phyloP scores from a whole-genome alignment of 2,329 filamentous ascomycete species.

The Aureobasidium sp. region DNA sequence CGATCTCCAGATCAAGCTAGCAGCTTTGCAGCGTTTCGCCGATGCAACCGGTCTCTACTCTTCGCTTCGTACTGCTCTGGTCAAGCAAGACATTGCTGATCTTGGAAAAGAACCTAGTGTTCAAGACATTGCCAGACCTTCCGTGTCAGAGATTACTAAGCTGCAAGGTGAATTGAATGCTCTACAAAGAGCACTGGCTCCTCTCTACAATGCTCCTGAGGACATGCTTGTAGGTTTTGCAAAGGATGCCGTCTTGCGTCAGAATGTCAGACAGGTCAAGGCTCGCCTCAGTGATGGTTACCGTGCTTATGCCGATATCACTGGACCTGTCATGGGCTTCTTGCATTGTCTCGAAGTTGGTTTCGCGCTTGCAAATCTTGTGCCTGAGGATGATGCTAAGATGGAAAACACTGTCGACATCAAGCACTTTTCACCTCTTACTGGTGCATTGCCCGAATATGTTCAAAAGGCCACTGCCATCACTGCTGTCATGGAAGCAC shows the following conservation, averaged over 20 bases:
- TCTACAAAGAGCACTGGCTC: conserved; percentile 8
- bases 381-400: neutral
- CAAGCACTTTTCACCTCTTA: conserved; percentile 5
- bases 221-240: conserved; percentile 5
- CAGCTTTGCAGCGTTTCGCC: conserved; percentile 59
- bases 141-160: conserved; percentile 56
- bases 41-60: conserved; percentile 59
- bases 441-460: conserved; percentile 3
- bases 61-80: conserved; percentile 56
- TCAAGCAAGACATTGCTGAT: conserved; percentile 46
- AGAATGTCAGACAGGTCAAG: conserved; percentile 50
- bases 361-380: conserved; percentile 9
- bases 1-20: conserved; percentile 49
- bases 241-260: conserved; percentile 14
- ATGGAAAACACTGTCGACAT: neutral
- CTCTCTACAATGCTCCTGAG: neutral
- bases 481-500: neutral
- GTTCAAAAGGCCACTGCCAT: neutral
- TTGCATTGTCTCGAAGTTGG: conserved; percentile 72
- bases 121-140: conserved; percentile 63
- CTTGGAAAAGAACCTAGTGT: conserved; percentile 57
- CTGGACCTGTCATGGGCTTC: conserved; percentile 67
- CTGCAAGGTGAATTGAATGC: conserved; percentile 70
- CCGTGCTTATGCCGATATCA: conserved; percentile 77
- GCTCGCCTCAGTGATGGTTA: conserved; percentile 62